These are phyloP conservation scores for Xylaria hypoxylon DNA, from an alignment of 2,329 filamentous ascomycete species.

Conservation along the genomic window DNA sequence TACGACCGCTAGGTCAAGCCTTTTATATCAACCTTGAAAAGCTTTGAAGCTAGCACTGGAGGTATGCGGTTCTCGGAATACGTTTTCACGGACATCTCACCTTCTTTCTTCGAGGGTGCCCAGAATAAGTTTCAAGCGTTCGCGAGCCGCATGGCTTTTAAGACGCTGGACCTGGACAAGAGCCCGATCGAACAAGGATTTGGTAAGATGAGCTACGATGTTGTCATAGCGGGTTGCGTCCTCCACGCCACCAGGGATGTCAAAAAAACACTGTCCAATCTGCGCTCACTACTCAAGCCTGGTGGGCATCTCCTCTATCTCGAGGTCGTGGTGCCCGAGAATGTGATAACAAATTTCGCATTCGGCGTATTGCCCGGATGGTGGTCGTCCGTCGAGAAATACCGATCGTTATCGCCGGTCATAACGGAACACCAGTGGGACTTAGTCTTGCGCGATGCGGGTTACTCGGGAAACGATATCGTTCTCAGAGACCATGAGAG, in stretches of 20 bases:
- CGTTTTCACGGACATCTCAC: no score
- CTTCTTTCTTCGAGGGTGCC: neutral
- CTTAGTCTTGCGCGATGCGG: neutral
- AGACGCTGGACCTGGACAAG: neutral
- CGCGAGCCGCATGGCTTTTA: neutral
- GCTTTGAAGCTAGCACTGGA: no score
- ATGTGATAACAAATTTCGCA: neutral
- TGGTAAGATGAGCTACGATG: neutral
- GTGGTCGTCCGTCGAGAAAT: neutral
- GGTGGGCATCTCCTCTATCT: neutral
- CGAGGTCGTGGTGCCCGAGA: neutral
- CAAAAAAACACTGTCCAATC: neutral
- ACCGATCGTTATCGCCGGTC: neutral
- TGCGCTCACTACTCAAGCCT: neutral
- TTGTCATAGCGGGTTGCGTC: neutral
- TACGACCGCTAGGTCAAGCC: no score
- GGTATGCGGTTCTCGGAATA: no score
- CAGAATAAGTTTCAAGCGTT: neutral
- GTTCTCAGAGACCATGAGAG: no score
- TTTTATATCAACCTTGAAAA: no score
- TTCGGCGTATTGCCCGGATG: constrained; percentile 1
- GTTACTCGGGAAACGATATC: neutral
- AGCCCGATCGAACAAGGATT: neutral
- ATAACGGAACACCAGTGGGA: neutral
- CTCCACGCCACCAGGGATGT: neutral